Evolutionary conservation across 2,329 filamentous ascomycete genomes (phyloP).

Genomic region (Penicillium fuscoglaucum): DNA sequence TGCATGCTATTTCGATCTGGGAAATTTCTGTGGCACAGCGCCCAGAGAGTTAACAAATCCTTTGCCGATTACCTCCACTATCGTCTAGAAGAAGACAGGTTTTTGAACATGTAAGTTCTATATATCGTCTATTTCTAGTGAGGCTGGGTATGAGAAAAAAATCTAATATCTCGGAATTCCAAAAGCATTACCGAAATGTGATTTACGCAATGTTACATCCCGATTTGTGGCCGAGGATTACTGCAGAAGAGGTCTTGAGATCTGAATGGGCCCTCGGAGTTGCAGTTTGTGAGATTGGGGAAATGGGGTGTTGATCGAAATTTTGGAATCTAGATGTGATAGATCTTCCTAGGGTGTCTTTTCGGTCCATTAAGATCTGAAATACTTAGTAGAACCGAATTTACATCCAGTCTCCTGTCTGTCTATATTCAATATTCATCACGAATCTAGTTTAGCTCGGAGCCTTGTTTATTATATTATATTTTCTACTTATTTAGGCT

Average conservation of each 20-base stretch:
- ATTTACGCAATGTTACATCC: slow-evolving; percentile 13
- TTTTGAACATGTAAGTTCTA: slow-evolving; percentile 2
- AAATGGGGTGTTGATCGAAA: neutral
- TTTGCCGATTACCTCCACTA: slow-evolving; percentile 4
- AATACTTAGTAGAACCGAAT: neutral
- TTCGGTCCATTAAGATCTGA: neutral
- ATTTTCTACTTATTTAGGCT: neutral
- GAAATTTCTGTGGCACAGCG: neutral
- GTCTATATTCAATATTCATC: no score
- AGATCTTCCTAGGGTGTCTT: neutral
- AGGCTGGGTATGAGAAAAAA: neutral
- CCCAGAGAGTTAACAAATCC: neutral
- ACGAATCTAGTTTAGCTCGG: no score
- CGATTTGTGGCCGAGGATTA: neutral
- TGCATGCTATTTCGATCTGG: slow-evolving; percentile 5
- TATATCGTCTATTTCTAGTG: neutral
- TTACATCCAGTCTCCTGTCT: neutral
- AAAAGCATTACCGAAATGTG: slow-evolving; percentile 6
- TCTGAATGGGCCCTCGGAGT: slow-evolving; percentile 8
- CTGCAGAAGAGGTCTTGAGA: slow-evolving; percentile 4
- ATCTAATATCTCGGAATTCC: neutral
- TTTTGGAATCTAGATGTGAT: no score
- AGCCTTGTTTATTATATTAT: neutral
- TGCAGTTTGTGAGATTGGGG: slow-evolving; percentile 9
- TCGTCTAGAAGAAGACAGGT: neutral